These are phyloP conservation scores for Akanthomyces dipterigenus DNA, from an alignment of 2,329 filamentous ascomycete species.

Conservation along the genomic window DNA sequence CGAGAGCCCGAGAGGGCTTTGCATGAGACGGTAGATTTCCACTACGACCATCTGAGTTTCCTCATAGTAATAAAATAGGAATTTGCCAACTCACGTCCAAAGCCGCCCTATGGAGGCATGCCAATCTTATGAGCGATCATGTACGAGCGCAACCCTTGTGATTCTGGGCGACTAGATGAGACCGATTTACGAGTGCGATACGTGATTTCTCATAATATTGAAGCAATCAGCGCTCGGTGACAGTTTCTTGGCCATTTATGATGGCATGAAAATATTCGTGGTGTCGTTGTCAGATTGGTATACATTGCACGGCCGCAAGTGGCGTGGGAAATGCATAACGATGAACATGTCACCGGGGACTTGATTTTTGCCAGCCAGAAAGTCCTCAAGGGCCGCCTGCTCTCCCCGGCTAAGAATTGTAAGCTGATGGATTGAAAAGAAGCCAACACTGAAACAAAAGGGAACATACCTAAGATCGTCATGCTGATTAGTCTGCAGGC, in stretches of 20 bases:
- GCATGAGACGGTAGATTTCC: background rate
- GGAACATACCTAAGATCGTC: background rate
- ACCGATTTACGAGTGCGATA: background rate
- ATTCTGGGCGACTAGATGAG: background rate
- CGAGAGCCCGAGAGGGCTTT: background rate
- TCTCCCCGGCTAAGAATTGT: background rate
- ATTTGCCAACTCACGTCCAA: background rate
- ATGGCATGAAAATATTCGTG: background rate
- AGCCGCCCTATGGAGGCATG: slow-evolving; percentile 4
- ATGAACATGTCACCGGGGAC: background rate
- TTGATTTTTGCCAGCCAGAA: background rate
- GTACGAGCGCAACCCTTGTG: background rate
- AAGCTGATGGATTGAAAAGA: background rate
- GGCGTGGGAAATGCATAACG: background rate
- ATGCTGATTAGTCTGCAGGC: background rate
- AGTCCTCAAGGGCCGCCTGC: background rate
- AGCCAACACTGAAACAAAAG: background rate
- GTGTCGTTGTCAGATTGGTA: background rate
- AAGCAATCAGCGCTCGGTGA: background rate
- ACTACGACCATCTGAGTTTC: background rate
- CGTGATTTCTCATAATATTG: background rate
- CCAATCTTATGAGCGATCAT: background rate
- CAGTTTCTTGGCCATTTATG: background rate
- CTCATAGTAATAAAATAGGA: background rate
- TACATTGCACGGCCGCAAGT: background rate